Evolutionary conservation across 371 early-diverging fungal species (phyloP).

Genomic region (Dichotomocladium elegans): DNA sequence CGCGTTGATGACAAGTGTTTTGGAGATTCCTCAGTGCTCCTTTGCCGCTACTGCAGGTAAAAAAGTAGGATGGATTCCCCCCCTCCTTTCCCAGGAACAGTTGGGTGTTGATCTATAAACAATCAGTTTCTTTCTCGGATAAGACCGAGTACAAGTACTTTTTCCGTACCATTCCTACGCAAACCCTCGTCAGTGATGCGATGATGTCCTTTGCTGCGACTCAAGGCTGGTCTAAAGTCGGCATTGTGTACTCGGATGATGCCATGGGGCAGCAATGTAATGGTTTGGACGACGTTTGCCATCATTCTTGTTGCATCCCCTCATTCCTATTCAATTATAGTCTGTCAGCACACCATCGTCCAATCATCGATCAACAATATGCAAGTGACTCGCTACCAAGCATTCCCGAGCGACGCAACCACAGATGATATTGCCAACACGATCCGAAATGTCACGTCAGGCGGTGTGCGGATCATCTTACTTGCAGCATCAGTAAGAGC

Average conservation of each 20-base stretch:
- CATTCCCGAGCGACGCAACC: slow-evolving; percentile 16
- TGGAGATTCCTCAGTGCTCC: slow-evolving; percentile 53
- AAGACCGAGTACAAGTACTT: slow-evolving; percentile 44
- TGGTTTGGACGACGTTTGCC: neutral
- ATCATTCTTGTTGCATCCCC: neutral
- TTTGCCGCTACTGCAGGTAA: slow-evolving; percentile 48
- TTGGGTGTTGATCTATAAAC: neutral
- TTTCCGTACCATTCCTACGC: slow-evolving; percentile 53
- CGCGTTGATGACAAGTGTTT: slow-evolving; percentile 50
- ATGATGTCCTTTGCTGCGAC: slow-evolving; percentile 37
- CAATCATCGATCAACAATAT: slow-evolving; percentile 30
- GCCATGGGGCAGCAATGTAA: slow-evolving; percentile 48
- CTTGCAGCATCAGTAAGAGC: slow-evolving; percentile 31
- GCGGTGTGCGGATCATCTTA: slow-evolving; percentile 42
- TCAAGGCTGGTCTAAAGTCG: slow-evolving; percentile 46
- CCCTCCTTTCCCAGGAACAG: neutral
- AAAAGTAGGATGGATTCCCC: neutral
- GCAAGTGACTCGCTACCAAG: slow-evolving; percentile 30
- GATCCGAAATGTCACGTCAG: slow-evolving; percentile 23
- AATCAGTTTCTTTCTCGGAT: slow-evolving; percentile 39
- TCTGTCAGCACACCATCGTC: slow-evolving; percentile 39
- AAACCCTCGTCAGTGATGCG: slow-evolving; percentile 41
- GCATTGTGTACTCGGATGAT: slow-evolving; percentile 43
- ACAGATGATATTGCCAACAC: slow-evolving; percentile 16
- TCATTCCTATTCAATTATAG: slow-evolving; percentile 6